Base-by-base conservation (phyloP, 2,329 filamentous ascomycete genomes). In the Pestalotiopsis sp. region DNA sequence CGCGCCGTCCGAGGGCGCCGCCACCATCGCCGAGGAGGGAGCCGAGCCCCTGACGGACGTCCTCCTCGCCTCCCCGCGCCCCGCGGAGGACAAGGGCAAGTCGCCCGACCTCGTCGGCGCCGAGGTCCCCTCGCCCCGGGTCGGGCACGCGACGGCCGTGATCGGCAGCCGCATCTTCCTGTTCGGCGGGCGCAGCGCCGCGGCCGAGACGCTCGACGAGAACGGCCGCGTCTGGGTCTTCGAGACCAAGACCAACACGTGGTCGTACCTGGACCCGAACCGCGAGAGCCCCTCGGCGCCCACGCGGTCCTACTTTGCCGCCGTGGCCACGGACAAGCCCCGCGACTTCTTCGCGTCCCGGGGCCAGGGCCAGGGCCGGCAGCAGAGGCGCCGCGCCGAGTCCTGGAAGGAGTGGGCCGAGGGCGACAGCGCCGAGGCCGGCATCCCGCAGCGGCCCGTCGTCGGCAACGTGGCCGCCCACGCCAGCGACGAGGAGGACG, bases 141-240 rank as follows among this genome's bases (percentile, higher is more conserved):
- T 94, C 2, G 94, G 94, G 22, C 88, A 93, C 71, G 90, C 93
- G 40, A 88, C 91, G 0, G 87, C 90, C 13, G 85, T 89, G 1
- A 86, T 96, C 68, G 85, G 89, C 68, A 85, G 86, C 58, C 89
- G 89, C 24, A 89, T 97, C 73, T 95, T 95, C 79, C 71, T 97
- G 56, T 97, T 94, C 78, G 94, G 93, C 61, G 94, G 94, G 10
- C 89, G 92, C 58, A 90, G 91, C 40, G 91, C 91, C 0, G 88
- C 88, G 35, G 90, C 92, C 87, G 82, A 86, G 1, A 89, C 92
- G 0, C 83, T 97, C 11, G 88, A 94, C 65, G 94, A 97, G 74
- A 78, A 83, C 11, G 94, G 94, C 17, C 84, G 88, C 3, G 84
- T 97, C 64, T 97, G 93, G 93, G 83, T 89, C 38, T 94, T 92